Evolutionary conservation across 352 stramenopile genomes (phyloP), one percentile per base, ranked within the genome.

Genomic region (Phytophthora tubulina): DNA sequence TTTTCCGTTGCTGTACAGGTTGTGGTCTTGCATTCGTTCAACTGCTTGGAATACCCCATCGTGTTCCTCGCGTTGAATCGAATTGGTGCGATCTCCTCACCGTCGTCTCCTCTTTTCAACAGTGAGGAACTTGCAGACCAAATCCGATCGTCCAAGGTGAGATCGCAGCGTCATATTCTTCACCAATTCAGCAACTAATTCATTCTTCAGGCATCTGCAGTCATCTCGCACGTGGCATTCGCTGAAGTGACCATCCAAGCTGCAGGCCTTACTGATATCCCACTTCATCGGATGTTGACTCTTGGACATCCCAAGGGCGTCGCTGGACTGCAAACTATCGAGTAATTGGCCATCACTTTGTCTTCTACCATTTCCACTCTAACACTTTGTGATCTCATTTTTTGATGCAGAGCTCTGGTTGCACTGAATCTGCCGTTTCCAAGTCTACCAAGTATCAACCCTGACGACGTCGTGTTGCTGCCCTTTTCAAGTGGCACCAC

Each of bases 401-500:
- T 45, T 31, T 82, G 14, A 90, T 63, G 7, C 32, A 72, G 60
- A 50, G 30, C 15, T 45, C 30, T 84, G 13, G 63, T 75, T 0
- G 72, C 38, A 11, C 13, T 58, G 67, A 58, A 70, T 13, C 38
- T 75, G 11, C 66, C 66, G 13, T 68, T 72, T 55, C 60, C 70
- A 1, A 33, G 38, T 36, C 27, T 72, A 14, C 60, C 71, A 9
- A 48, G 39, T 17, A 67, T 72, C 39, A 69, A 72, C 21, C 41
- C 65, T 0, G 35, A 66, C 42, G 54, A 73, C 30, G 61, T 75
- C 39, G 71, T 75, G 17, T 10, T 70, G 46, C 56, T 99, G 1
- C 96, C 96, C 0, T 98, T 98, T 72, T 98, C 92, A 35, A 97
- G 86, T 46, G 95, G 96, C n/a, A 98, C 95, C 10, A 99, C 95